Evolutionary conservation across 2,329 filamentous ascomycete genomes (phyloP), one percentile per base, ranked within the genome.

Genomic region (Ascochyta lentis): DNA sequence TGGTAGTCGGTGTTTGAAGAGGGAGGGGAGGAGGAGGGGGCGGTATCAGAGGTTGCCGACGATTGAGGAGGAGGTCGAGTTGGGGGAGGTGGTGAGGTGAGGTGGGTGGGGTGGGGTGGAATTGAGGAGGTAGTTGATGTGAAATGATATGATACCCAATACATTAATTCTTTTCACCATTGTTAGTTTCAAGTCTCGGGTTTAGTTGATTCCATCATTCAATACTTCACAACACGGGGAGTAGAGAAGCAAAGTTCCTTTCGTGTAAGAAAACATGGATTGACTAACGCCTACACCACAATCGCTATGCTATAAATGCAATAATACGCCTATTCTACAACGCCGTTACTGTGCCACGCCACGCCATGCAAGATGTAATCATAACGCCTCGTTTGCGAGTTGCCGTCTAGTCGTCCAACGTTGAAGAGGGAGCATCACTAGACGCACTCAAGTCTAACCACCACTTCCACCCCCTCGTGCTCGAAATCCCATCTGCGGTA

Each of bases 41-140:
- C 46, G 51, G 24, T 67, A 69, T 47, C 50, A 60, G 40, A 60
- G 60, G 3, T 26, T 67, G 38, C 66, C 66, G 9, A 68, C 66
- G 0, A 67, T 68, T 38, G 64, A 68, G 13, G 64, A 67, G 8
- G 65, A 68, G 19, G 29, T 41, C 13, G 54, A 53, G 9, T 31
- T 31, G 10, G 29, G 13, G 29, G 29, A 29, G 27, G 27, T 10
- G 27, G 9, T 10, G 8, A 29, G 12, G 7, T 29, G 29, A 31
- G 10, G 27, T 13, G 19, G 10, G 27, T 13, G 19, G 19, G 16
- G 16, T 19, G 16, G 16, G 19, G 19, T 19, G 19, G 19, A 19
- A 2, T 19, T 19, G 19, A 19, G 19, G 19, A 19, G 19, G 2
- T 19, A 2, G 19, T 19, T 19, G 19, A 19, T 2, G 2, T 19